Percentiles rank a stretch among this genome's conserved stretches.
Conservation (phyloP, 306 rosid genomes). For the Erythrophleum fordii region DNA sequence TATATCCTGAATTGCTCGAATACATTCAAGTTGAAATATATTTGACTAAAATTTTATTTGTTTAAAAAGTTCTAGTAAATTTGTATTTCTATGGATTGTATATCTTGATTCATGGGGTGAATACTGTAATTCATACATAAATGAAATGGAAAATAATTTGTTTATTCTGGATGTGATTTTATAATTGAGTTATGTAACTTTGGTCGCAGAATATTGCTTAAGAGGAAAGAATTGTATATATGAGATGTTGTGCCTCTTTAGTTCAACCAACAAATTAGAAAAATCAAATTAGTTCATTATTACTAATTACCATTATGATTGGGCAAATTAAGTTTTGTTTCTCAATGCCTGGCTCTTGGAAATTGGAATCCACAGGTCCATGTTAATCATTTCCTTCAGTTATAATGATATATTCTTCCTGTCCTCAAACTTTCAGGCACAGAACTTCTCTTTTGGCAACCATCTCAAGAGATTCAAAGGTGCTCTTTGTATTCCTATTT, state of each 20-base stretch:
- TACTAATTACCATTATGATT: slow-evolving; percentile 2
- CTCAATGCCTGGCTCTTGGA: background rate
- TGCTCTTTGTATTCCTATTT: slow-evolving; percentile 30
- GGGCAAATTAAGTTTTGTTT: background rate
- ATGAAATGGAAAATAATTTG: slow-evolving; percentile 29
- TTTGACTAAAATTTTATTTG: background rate
- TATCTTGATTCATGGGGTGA: slow-evolving; percentile 5
- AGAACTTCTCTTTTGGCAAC: slow-evolving; percentile 75
- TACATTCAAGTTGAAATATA: slow-evolving; percentile 21
- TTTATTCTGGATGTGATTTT: background rate
- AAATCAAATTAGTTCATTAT: background rate
- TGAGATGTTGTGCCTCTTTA: background rate
- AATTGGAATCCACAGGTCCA: background rate
- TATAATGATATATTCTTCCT: slow-evolving; percentile 37
- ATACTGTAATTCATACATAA: background rate
- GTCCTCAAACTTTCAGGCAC: slow-evolving; percentile 61
- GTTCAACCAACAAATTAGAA: background rate
- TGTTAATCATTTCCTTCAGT: slow-evolving; percentile 22
- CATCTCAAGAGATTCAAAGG: slow-evolving; percentile 87
- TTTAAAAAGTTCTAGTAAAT: slow-evolving; percentile 10
- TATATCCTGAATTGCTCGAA: too few species aligned
- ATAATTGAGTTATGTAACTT: slow-evolving; percentile 7
- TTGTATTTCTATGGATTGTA: background rate
- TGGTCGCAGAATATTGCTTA: background rate
- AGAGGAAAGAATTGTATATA: background rate